Base-by-base conservation (phyloP, 768 basidiomycete genomes). In the Pisolithus tinctorius region DNA sequence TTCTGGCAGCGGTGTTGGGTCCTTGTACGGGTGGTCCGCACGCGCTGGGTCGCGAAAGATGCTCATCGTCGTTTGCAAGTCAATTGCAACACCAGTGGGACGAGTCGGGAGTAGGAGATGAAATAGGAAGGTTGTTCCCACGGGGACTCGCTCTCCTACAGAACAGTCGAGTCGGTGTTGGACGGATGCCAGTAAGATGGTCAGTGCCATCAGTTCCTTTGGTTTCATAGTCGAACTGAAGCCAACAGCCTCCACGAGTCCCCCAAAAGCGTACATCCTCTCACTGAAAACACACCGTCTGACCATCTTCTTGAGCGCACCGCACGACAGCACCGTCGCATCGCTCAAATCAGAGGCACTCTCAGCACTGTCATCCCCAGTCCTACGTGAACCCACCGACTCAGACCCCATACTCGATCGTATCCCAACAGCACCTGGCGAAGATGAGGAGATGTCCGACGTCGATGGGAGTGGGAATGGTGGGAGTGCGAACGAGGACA, bases 201-300 rank as follows among this genome's bases (percentile, higher is more conserved):
- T 34, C 34, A 34, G 34, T 34, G 34, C 34, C 34, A 5, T 34
- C 34, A 4, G 11, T 34, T 34, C 34, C 4, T 34, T 34, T 34
- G 13, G 1, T 34, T 11, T 4, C 11, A 11, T 34, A 34, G 34
- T 34, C 14, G 16, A 30, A 30, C 27, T 29, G 11, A 45, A 11
- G 25, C n/a, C 43, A 27, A 50, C 51, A 81, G 84, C 81, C 81
- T 26, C 75, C 71, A 11, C 75, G 78, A 60, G 56, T 71, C 75
- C 74, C 38, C 81, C 83, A 7, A 86, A 82, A 68, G 71, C 79
- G 45, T 82, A 83, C 67, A 81, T 86, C 49, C 60, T 89, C 16
- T 73, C 81, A n/a, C 65, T 88, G 57, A 87, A 85, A 60, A 84
- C 86, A 0, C 85, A 88, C 71, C 86, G 80, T 56, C 69, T 85